Base-by-base conservation (phyloP, 331 rosid genomes). In the Acacia concinna region DNA sequence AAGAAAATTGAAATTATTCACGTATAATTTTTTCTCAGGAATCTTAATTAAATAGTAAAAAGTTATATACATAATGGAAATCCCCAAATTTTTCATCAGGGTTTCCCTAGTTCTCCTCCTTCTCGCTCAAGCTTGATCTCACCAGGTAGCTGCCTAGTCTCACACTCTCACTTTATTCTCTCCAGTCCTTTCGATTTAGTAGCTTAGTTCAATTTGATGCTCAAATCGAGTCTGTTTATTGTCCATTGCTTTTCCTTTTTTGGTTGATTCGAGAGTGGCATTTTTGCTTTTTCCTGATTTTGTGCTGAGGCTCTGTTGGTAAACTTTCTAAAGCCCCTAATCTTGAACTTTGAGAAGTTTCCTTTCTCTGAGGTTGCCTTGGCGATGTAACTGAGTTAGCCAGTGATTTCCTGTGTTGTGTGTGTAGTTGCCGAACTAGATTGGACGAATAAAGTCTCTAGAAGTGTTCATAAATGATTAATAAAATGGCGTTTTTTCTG, bases 151-250 rank as follows among this genome's bases (percentile, higher is more conserved):
- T 37, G 47, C 67, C 0, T 23, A 12, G n/a, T 52, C 52, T 73
- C 78, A 56, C 68, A 8, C 21, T 73, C 38, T 73, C 78, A 73
- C 68, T 56, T 30, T 65, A 34, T 32, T 34, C 44, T 47, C 44
- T 32, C 12, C 20, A 31, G 44, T 34, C 40, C 20, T 32, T 72
- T 34, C 35, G 35, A 32, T 73, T 35, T 37, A 6, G 21, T 35
- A 14, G 52, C 52, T 56, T 34, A 6, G 15, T 11, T 73, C 1
- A 17, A 7, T 21, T 37, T 21, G 9, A 37, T 9, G 0, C 12
- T 73, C 37, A 14, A 32, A 21, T 73, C 75, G 28, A 44, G 74
- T 28, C 27, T 37, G 30, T 67, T 35, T 35, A 4, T 37, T 18
- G 35, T 59, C 35, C 30, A 27, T 10, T 35, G 15, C 14, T 46